These are phyloP conservation scores for Fulvia fulva DNA, from an alignment of 2,329 filamentous ascomycete species.

Conservation along the genomic window DNA sequence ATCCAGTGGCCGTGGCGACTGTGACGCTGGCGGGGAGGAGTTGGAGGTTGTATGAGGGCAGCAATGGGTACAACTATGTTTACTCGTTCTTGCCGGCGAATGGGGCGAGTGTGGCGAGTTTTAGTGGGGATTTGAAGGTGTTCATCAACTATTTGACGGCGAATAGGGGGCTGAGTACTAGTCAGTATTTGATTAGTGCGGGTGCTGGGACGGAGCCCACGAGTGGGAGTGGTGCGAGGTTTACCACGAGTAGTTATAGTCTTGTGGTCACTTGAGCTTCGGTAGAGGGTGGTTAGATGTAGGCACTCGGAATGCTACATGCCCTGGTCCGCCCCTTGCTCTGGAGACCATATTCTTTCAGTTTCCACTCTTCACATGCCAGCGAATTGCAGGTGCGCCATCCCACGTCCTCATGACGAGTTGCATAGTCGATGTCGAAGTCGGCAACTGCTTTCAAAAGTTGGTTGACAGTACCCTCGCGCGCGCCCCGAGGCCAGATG, in stretches of 20 bases:
- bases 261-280: not conserved
- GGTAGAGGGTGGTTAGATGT: no score
- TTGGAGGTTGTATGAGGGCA: slow-evolving; percentile 58
- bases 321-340: no score
- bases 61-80: slow-evolving; percentile 55
- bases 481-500: no score
- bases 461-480: no score
- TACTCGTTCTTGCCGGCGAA: slow-evolving; percentile 55
- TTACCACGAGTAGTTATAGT: slow-evolving; percentile 9
- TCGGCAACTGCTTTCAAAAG: no score
- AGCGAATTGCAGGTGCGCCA: no score
- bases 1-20: slow-evolving; percentile 45
- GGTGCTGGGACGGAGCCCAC: slow-evolving; percentile 10
- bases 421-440: no score
- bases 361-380: no score
- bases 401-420: no score
- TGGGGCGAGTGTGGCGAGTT: slow-evolving; percentile 43
- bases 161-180: slow-evolving; percentile 45
- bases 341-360: no score
- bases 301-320: no score
- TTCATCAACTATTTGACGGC: slow-evolving; percentile 56
- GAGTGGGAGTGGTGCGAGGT: slow-evolving; percentile 4
- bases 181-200: slow-evolving; percentile 49
- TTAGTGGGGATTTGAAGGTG: slow-evolving; percentile 53
- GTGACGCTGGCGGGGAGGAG: slow-evolving; percentile 49